phyloP scores from a whole-genome alignment of 2,329 filamentous ascomycete genomes.

The Dactylellina haptotyla region DNA sequence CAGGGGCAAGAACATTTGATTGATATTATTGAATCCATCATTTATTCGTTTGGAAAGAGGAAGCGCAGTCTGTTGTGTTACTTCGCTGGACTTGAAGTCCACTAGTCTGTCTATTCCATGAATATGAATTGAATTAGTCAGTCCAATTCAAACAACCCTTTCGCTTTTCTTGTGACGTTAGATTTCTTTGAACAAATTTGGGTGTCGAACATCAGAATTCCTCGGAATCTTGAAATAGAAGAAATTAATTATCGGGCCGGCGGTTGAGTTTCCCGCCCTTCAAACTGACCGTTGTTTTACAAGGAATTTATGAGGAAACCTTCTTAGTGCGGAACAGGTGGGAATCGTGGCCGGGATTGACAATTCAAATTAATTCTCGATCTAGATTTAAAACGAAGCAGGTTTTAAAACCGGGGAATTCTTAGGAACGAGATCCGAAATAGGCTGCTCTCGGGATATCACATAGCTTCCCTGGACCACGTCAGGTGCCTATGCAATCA shows the following conservation, averaged over 20 bases:
- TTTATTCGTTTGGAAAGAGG: no score
- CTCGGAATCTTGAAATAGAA: no score
- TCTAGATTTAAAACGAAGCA: slow-evolving; percentile 19
- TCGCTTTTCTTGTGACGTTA: no score
- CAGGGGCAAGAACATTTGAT: no score
- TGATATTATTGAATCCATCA: no score
- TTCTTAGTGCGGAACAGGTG: background rate
- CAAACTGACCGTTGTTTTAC: background rate
- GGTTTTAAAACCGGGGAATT: slow-evolving; percentile 19
- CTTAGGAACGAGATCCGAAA: slow-evolving; percentile 33
- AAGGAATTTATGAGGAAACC: background rate
- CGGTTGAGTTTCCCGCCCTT: slow-evolving; percentile 22
- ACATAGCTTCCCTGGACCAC: slow-evolving; percentile 5
- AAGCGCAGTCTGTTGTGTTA: no score
- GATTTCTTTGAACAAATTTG: no score
- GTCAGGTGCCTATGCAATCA: slow-evolving; percentile 3
- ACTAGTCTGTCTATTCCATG: no score
- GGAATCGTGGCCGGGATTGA: background rate
- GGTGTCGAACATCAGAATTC: no score
- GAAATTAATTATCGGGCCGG: slow-evolving; percentile 8
- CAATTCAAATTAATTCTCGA: background rate
- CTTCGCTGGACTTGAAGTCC: no score
- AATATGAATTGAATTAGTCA: no score
- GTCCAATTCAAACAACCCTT: no score
- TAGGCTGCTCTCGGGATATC: slow-evolving; percentile 9